phyloP scores from a whole-genome alignment of 2,329 filamentous ascomycete species.

The Nothopassalora personata region DNA sequence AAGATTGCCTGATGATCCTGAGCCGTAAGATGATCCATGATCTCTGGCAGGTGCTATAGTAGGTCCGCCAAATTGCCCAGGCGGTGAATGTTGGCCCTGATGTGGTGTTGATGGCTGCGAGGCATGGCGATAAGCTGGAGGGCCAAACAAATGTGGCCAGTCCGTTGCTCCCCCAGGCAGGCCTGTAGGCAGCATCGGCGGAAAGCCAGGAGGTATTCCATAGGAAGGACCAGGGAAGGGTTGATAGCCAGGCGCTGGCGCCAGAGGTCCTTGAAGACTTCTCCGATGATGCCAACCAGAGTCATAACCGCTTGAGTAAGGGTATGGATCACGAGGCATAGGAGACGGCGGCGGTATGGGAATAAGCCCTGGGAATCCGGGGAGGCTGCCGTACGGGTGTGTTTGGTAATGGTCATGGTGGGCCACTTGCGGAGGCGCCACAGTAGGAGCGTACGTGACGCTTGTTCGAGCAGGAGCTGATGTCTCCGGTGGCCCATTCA shows the following conservation, averaged over 20 bases:
- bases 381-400: not conserved
- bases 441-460: not conserved
- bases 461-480: not conserved
- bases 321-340: constrained; percentile 6
- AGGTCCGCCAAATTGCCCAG: constrained; percentile 21
- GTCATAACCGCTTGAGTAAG: constrained; percentile 7
- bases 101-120: constrained; percentile 6
- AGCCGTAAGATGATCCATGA: constrained; percentile 8
- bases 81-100: constrained; percentile 5
- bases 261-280: constrained; percentile 13
- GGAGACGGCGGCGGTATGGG: constrained; percentile 7
- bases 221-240: constrained; percentile 9
- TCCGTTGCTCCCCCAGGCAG: constrained; percentile 2
- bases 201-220: constrained; percentile 6
- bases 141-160: not conserved
- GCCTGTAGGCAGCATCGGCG: constrained; percentile 5
- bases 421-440: not conserved
- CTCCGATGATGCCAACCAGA: constrained; percentile 9
- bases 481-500: constrained; percentile 1
- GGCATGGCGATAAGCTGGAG: not conserved
- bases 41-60: constrained; percentile 26
- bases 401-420: not conserved
- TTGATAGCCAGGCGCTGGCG: not conserved
- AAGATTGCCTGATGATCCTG: constrained; percentile 10
- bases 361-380: not conserved